Base-by-base conservation (phyloP, 805 yeast species). In the Diddensiella santjacobensis region DNA sequence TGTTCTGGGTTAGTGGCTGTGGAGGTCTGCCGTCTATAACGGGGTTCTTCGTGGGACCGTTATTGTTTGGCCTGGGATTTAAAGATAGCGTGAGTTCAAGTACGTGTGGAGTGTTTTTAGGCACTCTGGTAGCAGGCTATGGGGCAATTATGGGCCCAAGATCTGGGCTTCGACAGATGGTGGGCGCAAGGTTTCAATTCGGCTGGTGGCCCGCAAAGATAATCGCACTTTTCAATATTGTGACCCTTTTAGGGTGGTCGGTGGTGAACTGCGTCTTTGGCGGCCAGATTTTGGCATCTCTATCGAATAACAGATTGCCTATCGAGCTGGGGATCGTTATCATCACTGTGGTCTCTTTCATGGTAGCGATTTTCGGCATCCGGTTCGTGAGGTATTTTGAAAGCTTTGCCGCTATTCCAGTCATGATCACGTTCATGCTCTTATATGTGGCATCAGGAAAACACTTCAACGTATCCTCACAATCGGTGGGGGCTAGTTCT, bases 21-120 rank as follows among this genome's bases (percentile, higher is more conserved):
- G 95, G 95, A 45, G 89, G 95, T 0, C 69, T 88, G n/a, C 83
- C 95, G 2, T 86, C 96, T 0, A 85, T 88, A 89, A 84, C 95
- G 1, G 79, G 93, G 1, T 88, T 78, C 60, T 79, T 84, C 47
- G 67, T 87, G 40, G 93, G 95, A 0, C 87, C 95, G 0, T 63
- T 86, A 43, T 60, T 85, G 2, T 88, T 78, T 60, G 84, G 78
- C 2, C 68, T 88, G 20, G 86, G 87, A 11, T 81, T 85, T 57
- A 76, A 68, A 49, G 83, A 86, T 57, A 69, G 86, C 1, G 59
- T 85, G 52, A 66, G 79, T 2, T 70, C 80, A 17, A 95, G 95
- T 1, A 53, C 84, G 17, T 55, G 80, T 3, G 87, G 87, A 0
- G 77, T 78, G 50, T 63, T 79, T 24, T 57, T 84, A 2, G 96